Evolutionary conservation across 2,329 filamentous ascomycete genomes (phyloP), one percentile per base, ranked within the genome.

Genomic region (Drechslera avenae): DNA sequence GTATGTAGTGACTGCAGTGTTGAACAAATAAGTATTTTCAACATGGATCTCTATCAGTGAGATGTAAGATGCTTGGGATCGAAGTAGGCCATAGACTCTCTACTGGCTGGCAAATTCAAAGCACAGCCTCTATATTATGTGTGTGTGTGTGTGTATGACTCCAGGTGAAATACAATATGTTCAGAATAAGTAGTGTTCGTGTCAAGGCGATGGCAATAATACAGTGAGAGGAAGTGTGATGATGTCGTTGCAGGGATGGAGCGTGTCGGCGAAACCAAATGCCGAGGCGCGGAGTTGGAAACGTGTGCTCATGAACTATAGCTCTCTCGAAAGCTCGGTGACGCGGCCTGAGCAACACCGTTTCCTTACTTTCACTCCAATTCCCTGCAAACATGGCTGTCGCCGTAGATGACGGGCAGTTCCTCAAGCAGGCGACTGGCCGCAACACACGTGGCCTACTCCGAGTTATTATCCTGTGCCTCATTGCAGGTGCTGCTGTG

Each of bases 401-500:
- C 60, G 64, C 66, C 44, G 48, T 32, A 62, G 71, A 69, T 60
- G 68, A 68, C 50, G 67, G 69, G 60, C 71, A 74, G 63, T 81
- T 94, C 73, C 83, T 91, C 72, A 86, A 90, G 79, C 89, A 90
- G 74, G 87, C 86, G 73, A 89, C 87, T 66, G 87, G 86, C 69
- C 84, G 87, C 76, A 97, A 86, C 75, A 90, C 90, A 57, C 86
- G 92, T 75, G 88, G 90, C 60, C 78, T 97, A 68, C 81, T 99
- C 60, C 87, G 92, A 72, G 86, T 97, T 65, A 83, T 95, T 70
- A 99, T 99, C 78, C 86, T 99, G 66, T 83, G 82, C 70, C 85
- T 93, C 71, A 97, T 99, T 76, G 94, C 94, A 60, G 91, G 85
- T 51, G 92, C 94, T 57, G 91, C 93, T 63, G 85, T 97, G 71